phyloP scores from a whole-genome alignment of 768 basidiomycete genomes.

The Lactifluus piperatus region DNA sequence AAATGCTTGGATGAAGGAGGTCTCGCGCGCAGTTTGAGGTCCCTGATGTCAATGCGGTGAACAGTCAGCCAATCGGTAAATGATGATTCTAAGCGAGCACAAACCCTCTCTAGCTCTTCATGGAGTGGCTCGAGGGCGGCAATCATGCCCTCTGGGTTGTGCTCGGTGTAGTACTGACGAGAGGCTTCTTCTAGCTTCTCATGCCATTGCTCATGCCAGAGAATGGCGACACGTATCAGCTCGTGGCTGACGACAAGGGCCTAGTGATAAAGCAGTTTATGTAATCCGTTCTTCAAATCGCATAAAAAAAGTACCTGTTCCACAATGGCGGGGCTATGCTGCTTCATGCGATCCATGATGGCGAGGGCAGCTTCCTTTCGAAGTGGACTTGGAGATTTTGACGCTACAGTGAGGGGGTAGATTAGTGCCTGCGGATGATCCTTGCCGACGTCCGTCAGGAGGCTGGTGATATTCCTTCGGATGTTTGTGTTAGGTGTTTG shows the following conservation, averaged over 20 bases:
- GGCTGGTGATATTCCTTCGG: slow-evolving; percentile 77
- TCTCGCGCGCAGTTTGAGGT: slow-evolving; percentile 89
- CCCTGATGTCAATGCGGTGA: slow-evolving; percentile 43
- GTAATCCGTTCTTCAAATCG: neutral
- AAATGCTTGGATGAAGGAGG: slow-evolving; percentile 89
- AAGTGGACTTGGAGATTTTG: slow-evolving; percentile 81
- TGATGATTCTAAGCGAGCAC: slow-evolving; percentile 18
- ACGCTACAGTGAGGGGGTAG: slow-evolving; percentile 92
- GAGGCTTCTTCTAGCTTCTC: slow-evolving; percentile 98
- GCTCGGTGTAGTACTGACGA: slow-evolving; percentile 91
- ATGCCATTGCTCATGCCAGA: slow-evolving; percentile 99
- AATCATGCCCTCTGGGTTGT: slow-evolving; percentile 97
- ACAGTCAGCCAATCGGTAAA: neutral
- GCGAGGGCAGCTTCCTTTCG: slow-evolving; percentile 74
- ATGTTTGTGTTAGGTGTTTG: slow-evolving; percentile 88
- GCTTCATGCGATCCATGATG: slow-evolving; percentile 91
- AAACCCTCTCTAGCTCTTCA: slow-evolving; percentile 78
- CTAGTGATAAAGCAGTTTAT: slow-evolving; percentile 29
- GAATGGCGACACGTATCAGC: slow-evolving; percentile 91
- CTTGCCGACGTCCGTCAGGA: slow-evolving; percentile 88
- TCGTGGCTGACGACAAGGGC: slow-evolving; percentile 87
- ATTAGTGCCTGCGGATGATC: slow-evolving; percentile 97
- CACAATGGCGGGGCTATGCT: slow-evolving; percentile 82
- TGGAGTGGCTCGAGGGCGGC: slow-evolving; percentile 86
- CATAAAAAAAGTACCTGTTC: slow-evolving; percentile 50